Conservation (phyloP, 352 stramenopile species). For the Globisporangium camurandrum region DNA sequence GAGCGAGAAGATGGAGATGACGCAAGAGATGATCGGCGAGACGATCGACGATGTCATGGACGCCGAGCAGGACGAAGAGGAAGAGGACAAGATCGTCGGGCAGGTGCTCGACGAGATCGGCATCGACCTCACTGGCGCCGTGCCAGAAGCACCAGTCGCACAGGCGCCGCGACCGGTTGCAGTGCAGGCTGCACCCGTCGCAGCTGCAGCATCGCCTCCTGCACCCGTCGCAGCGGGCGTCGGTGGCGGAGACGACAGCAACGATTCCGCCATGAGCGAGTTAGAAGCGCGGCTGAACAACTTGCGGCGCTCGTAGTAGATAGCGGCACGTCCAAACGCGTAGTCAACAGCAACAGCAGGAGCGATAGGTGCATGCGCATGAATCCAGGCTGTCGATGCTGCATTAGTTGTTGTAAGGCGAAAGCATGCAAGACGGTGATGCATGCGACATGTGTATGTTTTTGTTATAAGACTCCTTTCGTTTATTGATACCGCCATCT, state of each 20-base stretch:
- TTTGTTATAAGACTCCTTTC: too few species aligned
- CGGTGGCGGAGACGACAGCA: slow-evolving; percentile 28
- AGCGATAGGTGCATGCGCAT: too few species aligned
- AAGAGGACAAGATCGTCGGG: slow-evolving; percentile 94
- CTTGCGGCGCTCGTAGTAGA: slow-evolving; percentile 67
- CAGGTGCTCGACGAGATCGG: slow-evolving; percentile 98
- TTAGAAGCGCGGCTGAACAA: slow-evolving; percentile 97
- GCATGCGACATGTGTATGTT: too few species aligned
- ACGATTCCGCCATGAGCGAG: slow-evolving; percentile 89
- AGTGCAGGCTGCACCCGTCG: slow-evolving; percentile 38
- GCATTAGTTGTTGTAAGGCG: too few species aligned
- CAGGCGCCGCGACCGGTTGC: slow-evolving; percentile 30
- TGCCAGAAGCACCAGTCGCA: slow-evolving; percentile 84
- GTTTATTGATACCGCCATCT: too few species aligned
- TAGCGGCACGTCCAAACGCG: too few species aligned
- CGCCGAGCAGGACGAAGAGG: slow-evolving; percentile 92
- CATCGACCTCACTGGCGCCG: slow-evolving; percentile 88
- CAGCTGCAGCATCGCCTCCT: slow-evolving; percentile 24
- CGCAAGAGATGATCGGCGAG: slow-evolving; percentile 97
- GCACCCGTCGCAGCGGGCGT: slow-evolving; percentile 49
- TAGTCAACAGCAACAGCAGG: too few species aligned
- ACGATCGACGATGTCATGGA: slow-evolving; percentile 96
- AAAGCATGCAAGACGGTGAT: too few species aligned
- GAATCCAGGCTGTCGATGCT: too few species aligned
- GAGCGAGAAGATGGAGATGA: slow-evolving; percentile 97